These are phyloP conservation scores for Geotrichum reessii DNA, from an alignment of 1,139 yeast genomes.

Conservation along the genomic window DNA sequence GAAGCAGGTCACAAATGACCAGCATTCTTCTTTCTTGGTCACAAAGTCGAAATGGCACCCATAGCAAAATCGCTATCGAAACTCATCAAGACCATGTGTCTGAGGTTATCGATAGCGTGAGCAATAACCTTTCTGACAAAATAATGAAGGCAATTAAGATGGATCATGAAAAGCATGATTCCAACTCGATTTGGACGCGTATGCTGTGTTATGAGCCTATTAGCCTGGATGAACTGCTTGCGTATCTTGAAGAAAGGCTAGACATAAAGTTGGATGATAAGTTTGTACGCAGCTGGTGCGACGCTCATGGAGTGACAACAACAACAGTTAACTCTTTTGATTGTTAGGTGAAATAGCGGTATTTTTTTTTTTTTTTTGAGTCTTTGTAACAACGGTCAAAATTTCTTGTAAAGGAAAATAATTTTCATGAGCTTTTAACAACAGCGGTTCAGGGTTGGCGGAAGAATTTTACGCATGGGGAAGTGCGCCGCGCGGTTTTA, in stretches of 20 bases:
- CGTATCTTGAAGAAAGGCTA: conserved; percentile 18
- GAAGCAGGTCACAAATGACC: conserved; percentile 8
- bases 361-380: no score
- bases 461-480: not conserved
- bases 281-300: conserved; percentile 26
- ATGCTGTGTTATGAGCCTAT: conserved; percentile 24
- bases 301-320: conserved; percentile 22
- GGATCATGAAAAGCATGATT: not conserved
- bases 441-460: not conserved
- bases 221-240: conserved; percentile 20
- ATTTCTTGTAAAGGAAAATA: not conserved
- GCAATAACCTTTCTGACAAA: not conserved
- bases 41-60: not conserved
- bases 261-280: conserved; percentile 19
- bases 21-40: not conserved
- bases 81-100: not conserved
- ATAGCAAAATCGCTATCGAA: not conserved
- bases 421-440: not conserved
- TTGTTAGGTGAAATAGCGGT: not conserved
- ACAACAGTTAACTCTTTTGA: conserved; percentile 9
- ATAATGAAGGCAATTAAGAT: not conserved
- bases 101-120: not conserved
- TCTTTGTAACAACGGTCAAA: no score
- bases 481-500: not conserved
- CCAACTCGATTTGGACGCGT: conserved; percentile 20